Base-by-base conservation (phyloP, 495 filamentous ascomycete genomes). In the Annulohypoxylon nitens region DNA sequence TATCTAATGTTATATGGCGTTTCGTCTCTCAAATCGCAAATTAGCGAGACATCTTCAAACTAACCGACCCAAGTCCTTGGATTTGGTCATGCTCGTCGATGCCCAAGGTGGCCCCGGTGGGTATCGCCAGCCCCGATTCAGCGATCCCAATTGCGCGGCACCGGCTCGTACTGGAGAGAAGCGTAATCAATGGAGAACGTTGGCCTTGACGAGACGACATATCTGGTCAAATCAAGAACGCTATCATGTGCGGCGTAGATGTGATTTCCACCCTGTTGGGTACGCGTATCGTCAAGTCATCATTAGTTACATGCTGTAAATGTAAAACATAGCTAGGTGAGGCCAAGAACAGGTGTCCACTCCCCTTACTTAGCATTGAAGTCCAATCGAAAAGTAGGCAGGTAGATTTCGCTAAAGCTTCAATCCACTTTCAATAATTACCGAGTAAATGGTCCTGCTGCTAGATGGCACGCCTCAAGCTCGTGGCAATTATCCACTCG, bases 61-160 rank as follows among this genome's bases (percentile, higher is more conserved):
- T 50, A 43, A 20, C 58, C 45, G 62, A 66, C 69, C 61, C 69
- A 47, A 54, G 55, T 41, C 61, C 51, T 60, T 65, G 69, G 69
- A 23, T 25, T 71, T 30, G 54, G 54, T 30, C 45, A 36, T 26
- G 34, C 23, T 34, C 34, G 25, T 48, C 34, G 25, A 60, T 33
- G 36, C 57, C 58, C 20, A 4, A 54, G 23, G 33, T 37, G 16
- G 47, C n/a, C 18, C 14, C 43, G 25, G 57, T 68, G 66, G 66
- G 48, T 47, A 62, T 41, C 5, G 16, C 12, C n/a, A 57, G 14
- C 66, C 48, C 48, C 39, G 48, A 69, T 62, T 57, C 26, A 25
- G 59, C 26, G 26, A 63, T 69, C 47, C 18, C 55, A 45, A 45
- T 53, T 54, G 23, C 12, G 50, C 50, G 50, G 50, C 12, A 25